Evolutionary conservation across 306 rosid genomes (phyloP).

Genomic region (Phaseolus lunatus): DNA sequence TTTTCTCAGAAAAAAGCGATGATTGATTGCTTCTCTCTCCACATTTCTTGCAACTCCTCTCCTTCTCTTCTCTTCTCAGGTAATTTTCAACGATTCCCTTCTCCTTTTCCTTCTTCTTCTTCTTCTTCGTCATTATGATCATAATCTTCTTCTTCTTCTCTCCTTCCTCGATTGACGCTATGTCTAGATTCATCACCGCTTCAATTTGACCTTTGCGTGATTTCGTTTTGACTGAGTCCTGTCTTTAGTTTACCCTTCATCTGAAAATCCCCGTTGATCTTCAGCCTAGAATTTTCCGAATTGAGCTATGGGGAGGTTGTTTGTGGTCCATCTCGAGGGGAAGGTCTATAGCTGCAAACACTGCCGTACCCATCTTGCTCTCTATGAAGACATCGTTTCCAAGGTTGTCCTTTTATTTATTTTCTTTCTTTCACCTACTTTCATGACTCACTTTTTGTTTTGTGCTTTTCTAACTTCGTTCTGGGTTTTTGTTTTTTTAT

Average conservation of each 20-base stretch:
- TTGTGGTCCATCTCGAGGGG: conserved; percentile 79
- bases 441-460: conserved; percentile 15
- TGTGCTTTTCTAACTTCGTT: conserved; percentile 3
- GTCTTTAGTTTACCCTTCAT: conserved; percentile 47
- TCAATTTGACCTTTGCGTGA: conserved; percentile 40
- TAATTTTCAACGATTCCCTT: conserved; percentile 51
- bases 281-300: conserved; percentile 11
- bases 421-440: conserved; percentile 17
- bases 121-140: not conserved
- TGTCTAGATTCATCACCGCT: conserved; percentile 24
- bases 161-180: conserved; percentile 25
- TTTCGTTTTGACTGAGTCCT: conserved; percentile 34
- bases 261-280: conserved; percentile 31
- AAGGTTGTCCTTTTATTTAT: conserved; percentile 61
- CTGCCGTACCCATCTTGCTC: conserved; percentile 87
- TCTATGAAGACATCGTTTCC: conserved; percentile 72
- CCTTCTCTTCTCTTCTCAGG: conserved; percentile 48
- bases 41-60: conserved; percentile 64
- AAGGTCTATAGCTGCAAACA: conserved; percentile 84
- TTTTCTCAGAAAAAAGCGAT: conserved; percentile 49
- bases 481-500: conserved; percentile 25
- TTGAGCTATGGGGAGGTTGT: conserved; percentile 81
- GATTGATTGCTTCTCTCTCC: conserved; percentile 57
- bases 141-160: not conserved
- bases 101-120: not conserved